A percentile compares a stretch with the other conserved stretches of the same genome.
Evolutionary conservation across 768 basidiomycete genomes (phyloP).

Genomic region (Tulasnella calospora): DNA sequence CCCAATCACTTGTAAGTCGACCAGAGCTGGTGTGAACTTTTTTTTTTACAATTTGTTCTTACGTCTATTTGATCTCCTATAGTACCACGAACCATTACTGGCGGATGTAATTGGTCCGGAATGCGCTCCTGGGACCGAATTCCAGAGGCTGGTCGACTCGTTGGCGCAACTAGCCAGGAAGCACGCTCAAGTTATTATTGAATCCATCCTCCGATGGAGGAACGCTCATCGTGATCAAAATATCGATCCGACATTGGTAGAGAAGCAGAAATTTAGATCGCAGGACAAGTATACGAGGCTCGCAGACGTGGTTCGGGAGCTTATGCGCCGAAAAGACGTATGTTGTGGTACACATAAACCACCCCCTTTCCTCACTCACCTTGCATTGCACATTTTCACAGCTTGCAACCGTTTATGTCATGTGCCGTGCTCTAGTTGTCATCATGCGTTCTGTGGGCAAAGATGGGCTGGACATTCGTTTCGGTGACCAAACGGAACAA

Average conservation of each 20-base stretch:
- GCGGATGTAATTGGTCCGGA: constrained; percentile 63
- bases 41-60: background rate
- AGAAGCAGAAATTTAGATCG: constrained; percentile 12
- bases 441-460: constrained; percentile 68
- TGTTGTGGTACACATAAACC: background rate
- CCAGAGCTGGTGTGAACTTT: background rate
- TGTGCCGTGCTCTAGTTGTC: constrained; percentile 79
- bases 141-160: constrained; percentile 80
- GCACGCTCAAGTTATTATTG: constrained; percentile 76
- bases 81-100: constrained; percentile 70
- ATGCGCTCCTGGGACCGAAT: constrained; percentile 55
- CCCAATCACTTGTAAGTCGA: constrained; percentile 56
- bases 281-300: constrained; percentile 1
- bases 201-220: constrained; percentile 83
- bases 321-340: constrained; percentile 32
- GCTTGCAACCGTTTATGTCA: constrained; percentile 80
- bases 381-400: constrained; percentile 9
- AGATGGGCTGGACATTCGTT: constrained; percentile 68
- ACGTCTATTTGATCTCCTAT: background rate
- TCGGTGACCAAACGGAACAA: constrained; percentile 80
- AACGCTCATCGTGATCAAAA: constrained; percentile 60
- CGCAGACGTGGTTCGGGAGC: constrained; percentile 13
- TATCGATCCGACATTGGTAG: background rate
- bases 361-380: background rate
- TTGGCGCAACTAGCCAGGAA: constrained; percentile 82